Evolutionary conservation across 306 rosid genomes (phyloP).

Genomic region (Urtica urens): DNA sequence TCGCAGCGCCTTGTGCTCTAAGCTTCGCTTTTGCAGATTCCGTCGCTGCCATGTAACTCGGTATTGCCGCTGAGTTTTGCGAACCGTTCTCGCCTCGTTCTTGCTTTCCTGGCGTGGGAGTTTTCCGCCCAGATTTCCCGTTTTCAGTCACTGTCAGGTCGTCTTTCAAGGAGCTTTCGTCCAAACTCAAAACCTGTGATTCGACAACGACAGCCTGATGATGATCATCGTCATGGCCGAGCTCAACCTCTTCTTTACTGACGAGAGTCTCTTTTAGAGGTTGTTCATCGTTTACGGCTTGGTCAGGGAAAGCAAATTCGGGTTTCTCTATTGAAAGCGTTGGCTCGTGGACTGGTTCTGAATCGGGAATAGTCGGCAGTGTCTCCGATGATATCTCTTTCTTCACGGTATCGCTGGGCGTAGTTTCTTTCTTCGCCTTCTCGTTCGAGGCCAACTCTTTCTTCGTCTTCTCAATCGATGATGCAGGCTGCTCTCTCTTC

Average conservation of each 20-base stretch:
- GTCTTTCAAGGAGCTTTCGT: conserved; percentile 44
- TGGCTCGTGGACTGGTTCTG: conserved; percentile 41
- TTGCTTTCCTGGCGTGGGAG: conserved; percentile 53
- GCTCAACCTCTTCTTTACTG: conserved; percentile 32
- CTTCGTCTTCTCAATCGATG: conserved; percentile 2
- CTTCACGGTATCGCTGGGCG: conserved; percentile 27
- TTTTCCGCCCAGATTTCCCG: conserved; percentile 52
- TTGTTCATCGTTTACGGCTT: conserved; percentile 34
- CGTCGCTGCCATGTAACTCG: conserved; percentile 98
- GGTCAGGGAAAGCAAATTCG: conserved; percentile 30
- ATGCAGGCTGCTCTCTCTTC: conserved; percentile 13
- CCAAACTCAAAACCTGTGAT: conserved; percentile 33
- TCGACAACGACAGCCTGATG: conserved; percentile 31
- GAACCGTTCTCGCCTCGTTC: conserved; percentile 62
- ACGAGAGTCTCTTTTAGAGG: conserved; percentile 42
- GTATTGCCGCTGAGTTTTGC: conserved; percentile 66
- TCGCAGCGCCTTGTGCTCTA: conserved; percentile 91
- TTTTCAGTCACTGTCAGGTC: conserved; percentile 50
- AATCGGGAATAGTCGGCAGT: conserved; percentile 28
- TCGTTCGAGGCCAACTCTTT: conserved; percentile 37
- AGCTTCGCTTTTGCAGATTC: conserved; percentile 96
- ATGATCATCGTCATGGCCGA: conserved; percentile 36
- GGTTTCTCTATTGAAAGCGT: conserved; percentile 30
- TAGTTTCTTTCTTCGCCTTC: conserved; percentile 19
- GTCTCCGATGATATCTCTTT: conserved; percentile 9